Base-by-base conservation (phyloP, 1,284 basidiomycete genomes). In the Boletellus sp. region DNA sequence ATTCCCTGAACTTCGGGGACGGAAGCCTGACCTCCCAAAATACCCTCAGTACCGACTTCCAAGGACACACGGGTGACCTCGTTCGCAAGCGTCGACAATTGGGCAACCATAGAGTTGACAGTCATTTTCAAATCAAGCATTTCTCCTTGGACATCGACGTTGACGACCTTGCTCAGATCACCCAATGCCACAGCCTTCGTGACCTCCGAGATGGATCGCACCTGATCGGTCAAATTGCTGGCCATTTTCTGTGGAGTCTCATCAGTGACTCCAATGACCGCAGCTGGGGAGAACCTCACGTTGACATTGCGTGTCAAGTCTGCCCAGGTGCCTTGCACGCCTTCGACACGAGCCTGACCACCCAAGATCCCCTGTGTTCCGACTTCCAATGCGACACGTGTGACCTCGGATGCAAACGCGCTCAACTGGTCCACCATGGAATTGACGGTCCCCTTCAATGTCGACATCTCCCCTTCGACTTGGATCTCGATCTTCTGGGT, bases 161-260 rank as follows among this genome's bases (percentile, higher is more conserved):
- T 87, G 70, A 98, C 93, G 40, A 87, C 86, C 70, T 93, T 90
- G 58, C 79, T 83, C 47, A 98, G 75, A 65, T 98, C 93, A 50
- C 97, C 97, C 55, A 88, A 79, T 1, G 97, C 96, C 58, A 99
- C 96, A 40, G 93, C 92, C 68, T 96, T 98, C 28, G 97, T 99
- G 43, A 99, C 96, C 64, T 92, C 86, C 1, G 96, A 96, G 56
- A 99, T 98, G 52, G 93, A 94, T 60, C 95, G 88, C 59, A 98
- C 96, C 81, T 99, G 96, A 62, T 95, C 89, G 1, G 96, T 98
- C 61, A 98, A 76, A 68, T 96, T 97, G 47, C 83, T 83, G 0
- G 93, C 93, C 84, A 89, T 93, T 85, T 89, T 91, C 78, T 80
- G 58, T 24, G 12, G 33, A 6, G 39, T 5, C 1, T 51, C 18